Evolutionary conservation across 129 eudicot genomes (phyloP).

Genomic region (Calendula officinalis): DNA sequence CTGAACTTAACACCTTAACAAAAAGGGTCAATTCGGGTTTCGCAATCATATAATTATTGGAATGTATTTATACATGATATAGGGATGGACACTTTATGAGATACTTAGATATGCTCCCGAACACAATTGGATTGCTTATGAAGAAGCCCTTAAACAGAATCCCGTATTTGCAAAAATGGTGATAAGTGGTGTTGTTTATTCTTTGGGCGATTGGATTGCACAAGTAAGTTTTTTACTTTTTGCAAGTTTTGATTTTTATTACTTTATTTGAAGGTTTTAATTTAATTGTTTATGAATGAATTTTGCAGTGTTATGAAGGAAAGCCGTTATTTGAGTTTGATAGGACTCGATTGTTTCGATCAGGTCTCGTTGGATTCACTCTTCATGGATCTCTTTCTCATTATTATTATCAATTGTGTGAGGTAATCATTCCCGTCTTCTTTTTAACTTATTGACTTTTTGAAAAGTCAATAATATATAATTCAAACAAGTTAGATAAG

Average conservation of each 20-base stretch:
- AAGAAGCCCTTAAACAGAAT: slow-evolving; percentile 81
- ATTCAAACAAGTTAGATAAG: no score
- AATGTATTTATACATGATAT: neutral
- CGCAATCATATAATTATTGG: neutral
- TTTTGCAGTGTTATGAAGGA: slow-evolving; percentile 83
- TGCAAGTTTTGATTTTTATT: neutral
- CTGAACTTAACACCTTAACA: neutral
- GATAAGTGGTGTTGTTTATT: slow-evolving; percentile 90
- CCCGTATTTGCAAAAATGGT: slow-evolving; percentile 90
- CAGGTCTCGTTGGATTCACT: slow-evolving; percentile 93
- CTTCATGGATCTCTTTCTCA: slow-evolving; percentile 99
- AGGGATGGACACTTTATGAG: slow-evolving; percentile 96
- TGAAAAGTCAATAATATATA: no score
- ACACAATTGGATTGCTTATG: slow-evolving; percentile 92
- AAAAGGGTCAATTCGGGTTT: neutral
- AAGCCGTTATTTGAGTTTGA: slow-evolving; percentile 93
- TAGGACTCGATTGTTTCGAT: slow-evolving; percentile 76
- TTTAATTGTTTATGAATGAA: slow-evolving; percentile 1
- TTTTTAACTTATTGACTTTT: neutral
- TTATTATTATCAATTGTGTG: slow-evolving; percentile 87
- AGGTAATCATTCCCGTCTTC: slow-evolving; percentile 43
- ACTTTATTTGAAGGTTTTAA: neutral
- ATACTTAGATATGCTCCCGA: slow-evolving; percentile 90
- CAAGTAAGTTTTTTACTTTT: slow-evolving; percentile 48
- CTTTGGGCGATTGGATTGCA: slow-evolving; percentile 96